phyloP scores from a whole-genome alignment of 2,329 filamentous ascomycete species.

The Claviceps sp. region DNA sequence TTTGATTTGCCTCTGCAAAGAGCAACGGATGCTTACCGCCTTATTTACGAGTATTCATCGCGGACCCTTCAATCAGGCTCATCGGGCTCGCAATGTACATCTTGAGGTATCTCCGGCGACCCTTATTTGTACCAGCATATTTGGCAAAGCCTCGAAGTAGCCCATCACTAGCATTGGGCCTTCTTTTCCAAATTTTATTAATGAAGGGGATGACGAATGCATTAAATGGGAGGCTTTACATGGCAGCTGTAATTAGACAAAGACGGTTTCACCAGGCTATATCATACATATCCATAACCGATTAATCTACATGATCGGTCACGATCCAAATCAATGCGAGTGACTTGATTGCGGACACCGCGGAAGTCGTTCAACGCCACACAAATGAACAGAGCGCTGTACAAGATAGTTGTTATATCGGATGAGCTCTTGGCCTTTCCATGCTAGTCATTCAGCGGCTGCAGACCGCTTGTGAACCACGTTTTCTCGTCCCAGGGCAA shows the following conservation, averaged over 20 bases:
- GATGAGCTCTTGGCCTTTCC: neutral
- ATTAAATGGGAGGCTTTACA: conserved; percentile 5
- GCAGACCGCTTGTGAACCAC: conserved; percentile 34
- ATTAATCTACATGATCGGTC: conserved; percentile 4
- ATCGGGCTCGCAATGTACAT: neutral
- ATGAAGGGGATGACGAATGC: conserved; percentile 5
- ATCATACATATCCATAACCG: conserved; percentile 6
- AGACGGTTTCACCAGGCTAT: conserved; percentile 13
- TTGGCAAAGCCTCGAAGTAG: conserved; percentile 13
- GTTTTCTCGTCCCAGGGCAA: conserved; percentile 37
- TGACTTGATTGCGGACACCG: neutral
- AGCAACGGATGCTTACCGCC: neutral
- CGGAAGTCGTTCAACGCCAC: neutral
- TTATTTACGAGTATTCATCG: neutral
- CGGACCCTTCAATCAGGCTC: neutral
- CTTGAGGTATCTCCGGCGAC: neutral
- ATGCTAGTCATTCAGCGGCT: conserved; percentile 14
- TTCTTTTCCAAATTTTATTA: conserved; percentile 7
- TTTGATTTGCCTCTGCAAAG: too few species aligned
- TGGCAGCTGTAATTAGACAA: conserved; percentile 23
- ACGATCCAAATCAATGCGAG: neutral
- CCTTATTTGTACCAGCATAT: conserved; percentile 22
- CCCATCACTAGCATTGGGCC: conserved; percentile 13
- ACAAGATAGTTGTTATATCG: neutral
- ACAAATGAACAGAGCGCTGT: neutral